Evolutionary conservation across 257 asterid genomes (phyloP), one percentile per base, ranked within the genome.

Genomic region (Leonotis leonurus): DNA sequence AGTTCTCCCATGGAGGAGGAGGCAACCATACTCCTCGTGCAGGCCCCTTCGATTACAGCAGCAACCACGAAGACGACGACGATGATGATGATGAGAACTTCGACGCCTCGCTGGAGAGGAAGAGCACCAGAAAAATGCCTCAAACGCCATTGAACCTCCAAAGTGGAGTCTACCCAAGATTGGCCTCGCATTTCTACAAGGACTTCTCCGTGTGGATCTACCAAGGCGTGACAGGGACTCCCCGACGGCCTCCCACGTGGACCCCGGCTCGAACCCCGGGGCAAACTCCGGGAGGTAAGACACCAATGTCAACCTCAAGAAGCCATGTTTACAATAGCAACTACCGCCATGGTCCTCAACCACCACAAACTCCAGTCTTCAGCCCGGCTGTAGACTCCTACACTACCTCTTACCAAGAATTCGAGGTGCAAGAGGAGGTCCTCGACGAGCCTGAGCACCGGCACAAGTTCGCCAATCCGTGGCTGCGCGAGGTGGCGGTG

Each of bases 151-250:
- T 75, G 66, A 73, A 53, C 71, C 59, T 67, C 74, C 81, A 69
- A 0, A 83, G 90, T 16, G 93, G 90, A 22, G 68, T 60, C 35
- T 67, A 75, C 41, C 94, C 91, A 0, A 77, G 85, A 14, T 60
- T 89, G 44, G 97, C 97, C 43, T 86, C 97, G 12, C 94, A 86
- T 12, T 84, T 89, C 82, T 89, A 89, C 77, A 89, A 78, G 56
- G 95, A 86, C 65, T 89, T 89, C 79, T 75, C 97, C 0, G 81
- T 78, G 4, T 89, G 94, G 97, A 21, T 89, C 26, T 89, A 89
- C 60, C 70, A 89, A 22, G 94, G 95, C 8, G 91, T 89, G 57
- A 79, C 64, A 17, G 84, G 90, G 60, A 82, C 97, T n/a, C 95
- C 95, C 0, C 87, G 73, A 4, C 85, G 89, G 11, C 75, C 89